Conservation (phyloP, 768 basidiomycete genomes). For the Mycena albidolilacea region DNA sequence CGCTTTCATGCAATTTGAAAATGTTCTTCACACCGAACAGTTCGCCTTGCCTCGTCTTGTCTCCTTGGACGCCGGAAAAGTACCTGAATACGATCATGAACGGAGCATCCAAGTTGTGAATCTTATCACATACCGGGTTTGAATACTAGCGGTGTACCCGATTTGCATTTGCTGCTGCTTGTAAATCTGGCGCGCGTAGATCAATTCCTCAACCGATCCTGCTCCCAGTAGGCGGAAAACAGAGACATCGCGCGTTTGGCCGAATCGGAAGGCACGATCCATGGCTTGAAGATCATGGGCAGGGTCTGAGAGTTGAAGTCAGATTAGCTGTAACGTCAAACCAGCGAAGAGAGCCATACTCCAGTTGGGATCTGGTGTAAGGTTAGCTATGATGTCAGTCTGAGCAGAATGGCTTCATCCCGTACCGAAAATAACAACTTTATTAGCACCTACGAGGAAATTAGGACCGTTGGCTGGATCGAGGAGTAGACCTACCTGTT, state of each 20-base stretch:
- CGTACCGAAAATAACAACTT: conserved; percentile 90
- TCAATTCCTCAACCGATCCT: conserved; percentile 89
- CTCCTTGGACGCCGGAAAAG: conserved; percentile 88
- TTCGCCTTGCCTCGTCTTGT: conserved; percentile 81
- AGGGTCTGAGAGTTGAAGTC: conserved; percentile 73
- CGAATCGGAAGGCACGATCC: conserved; percentile 90
- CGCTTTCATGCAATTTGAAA: conserved; percentile 81
- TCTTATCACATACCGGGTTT: conserved; percentile 70
- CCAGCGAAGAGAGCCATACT: conserved; percentile 67
- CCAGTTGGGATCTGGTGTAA: conserved; percentile 88
- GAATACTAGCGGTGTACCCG: conserved; percentile 86
- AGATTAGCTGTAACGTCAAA: conserved; percentile 1
- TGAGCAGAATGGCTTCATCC: conserved; percentile 3
- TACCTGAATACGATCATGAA: conserved; percentile 60
- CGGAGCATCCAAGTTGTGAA: too few species aligned
- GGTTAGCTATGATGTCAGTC: conserved; percentile 15
- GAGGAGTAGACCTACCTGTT: conserved; percentile 57
- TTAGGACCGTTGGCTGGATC: background rate
- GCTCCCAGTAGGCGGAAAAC: conserved; percentile 90
- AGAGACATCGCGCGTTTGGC: conserved; percentile 87
- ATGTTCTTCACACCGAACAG: conserved; percentile 91
- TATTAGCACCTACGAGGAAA: conserved; percentile 78
- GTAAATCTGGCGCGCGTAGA: conserved; percentile 92
- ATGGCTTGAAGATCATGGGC: conserved; percentile 95
- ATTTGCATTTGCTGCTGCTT: conserved; percentile 97